phyloP scores from a whole-genome alignment of 176 grass and related monocot genomes.

The Avena atlantica region DNA sequence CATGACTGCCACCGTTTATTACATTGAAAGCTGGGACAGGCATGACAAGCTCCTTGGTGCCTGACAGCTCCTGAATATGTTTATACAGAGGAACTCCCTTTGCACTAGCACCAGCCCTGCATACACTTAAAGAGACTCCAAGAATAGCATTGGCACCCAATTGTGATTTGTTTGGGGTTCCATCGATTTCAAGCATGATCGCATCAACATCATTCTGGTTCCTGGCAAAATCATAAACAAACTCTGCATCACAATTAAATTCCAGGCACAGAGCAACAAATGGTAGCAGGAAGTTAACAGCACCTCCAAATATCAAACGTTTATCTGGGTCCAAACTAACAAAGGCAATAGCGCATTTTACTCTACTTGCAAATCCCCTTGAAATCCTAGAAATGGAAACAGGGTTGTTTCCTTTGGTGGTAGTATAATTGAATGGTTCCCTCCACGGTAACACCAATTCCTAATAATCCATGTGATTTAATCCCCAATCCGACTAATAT shows the following conservation, averaged over 20 bases:
- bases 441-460: neutral
- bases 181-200: slow-evolving; percentile 97
- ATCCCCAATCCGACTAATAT: neutral
- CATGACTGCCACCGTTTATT: slow-evolving; percentile 97
- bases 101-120: slow-evolving; percentile 78
- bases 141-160: slow-evolving; percentile 97
- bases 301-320: slow-evolving; percentile 18
- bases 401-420: neutral
- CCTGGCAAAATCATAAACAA: slow-evolving; percentile 52
- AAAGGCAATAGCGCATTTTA: neutral
- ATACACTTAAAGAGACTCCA: slow-evolving; percentile 95
- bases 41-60: slow-evolving; percentile 91
- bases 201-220: slow-evolving; percentile 86
- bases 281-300: neutral
- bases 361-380: neutral
- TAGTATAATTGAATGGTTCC: neutral
- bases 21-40: slow-evolving; percentile 99
- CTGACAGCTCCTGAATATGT: slow-evolving; percentile 92
- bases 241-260: slow-evolving; percentile 26
- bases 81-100: slow-evolving; percentile 91
- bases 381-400: neutral
- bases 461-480: neutral
- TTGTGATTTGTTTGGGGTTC: slow-evolving; percentile 90
- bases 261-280: neutral
- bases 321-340: slow-evolving; percentile 6